phyloP scores from a whole-genome alignment of 2,329 filamentous ascomycete species.

The Beauveria varroae region DNA sequence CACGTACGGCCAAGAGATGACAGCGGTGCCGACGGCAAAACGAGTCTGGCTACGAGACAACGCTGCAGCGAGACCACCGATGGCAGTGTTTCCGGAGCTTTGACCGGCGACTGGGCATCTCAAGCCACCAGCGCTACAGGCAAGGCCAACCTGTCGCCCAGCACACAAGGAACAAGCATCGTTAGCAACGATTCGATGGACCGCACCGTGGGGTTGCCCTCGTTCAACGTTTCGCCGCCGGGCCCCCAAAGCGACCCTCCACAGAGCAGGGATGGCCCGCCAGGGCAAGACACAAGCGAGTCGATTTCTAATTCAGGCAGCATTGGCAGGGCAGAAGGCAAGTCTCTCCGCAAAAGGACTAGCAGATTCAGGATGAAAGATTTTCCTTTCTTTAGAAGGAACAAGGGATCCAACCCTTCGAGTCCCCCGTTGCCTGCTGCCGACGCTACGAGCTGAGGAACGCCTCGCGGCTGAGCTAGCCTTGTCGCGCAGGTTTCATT shows the following conservation, averaged over 20 bases:
- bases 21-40: constrained; percentile 26
- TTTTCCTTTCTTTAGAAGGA: constrained; percentile 47
- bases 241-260: constrained; percentile 14
- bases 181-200: constrained; percentile 53
- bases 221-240: constrained; percentile 28
- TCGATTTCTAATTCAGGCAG: constrained; percentile 32
- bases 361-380: constrained; percentile 58
- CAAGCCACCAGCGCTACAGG: constrained; percentile 56
- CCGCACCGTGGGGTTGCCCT: constrained; percentile 36
- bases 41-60: constrained; percentile 40
- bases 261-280: constrained; percentile 23
- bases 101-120: constrained; percentile 52
- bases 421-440: constrained; percentile 22
- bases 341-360: constrained; percentile 51
- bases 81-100: constrained; percentile 46
- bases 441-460: constrained; percentile 25
- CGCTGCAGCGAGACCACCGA: constrained; percentile 56
- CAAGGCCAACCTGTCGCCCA: constrained; percentile 57
- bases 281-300: constrained; percentile 18
- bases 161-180: constrained; percentile 58
- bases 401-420: constrained; percentile 33
- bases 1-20: constrained; percentile 26
- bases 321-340: constrained; percentile 40
- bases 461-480: constrained; percentile 1
- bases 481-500: constrained; percentile 2